phyloP scores from a whole-genome alignment of 768 basidiomycete genomes.

The Suillus tomentosus region DNA sequence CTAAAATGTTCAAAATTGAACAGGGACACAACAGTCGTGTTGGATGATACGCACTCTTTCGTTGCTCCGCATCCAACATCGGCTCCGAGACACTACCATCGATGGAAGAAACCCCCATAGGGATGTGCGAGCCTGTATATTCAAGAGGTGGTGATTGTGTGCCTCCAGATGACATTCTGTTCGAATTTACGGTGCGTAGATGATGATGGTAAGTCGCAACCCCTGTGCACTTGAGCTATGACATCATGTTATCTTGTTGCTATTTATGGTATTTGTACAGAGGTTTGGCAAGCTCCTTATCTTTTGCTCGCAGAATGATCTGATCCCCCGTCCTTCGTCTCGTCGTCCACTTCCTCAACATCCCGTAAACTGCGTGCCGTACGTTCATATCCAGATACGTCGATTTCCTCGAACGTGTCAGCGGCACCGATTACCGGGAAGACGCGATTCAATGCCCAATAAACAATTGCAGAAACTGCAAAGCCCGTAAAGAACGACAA shows the following conservation, averaged over 20 bases:
- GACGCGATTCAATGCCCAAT: constrained; percentile 55
- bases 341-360: not conserved
- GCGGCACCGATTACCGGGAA: constrained; percentile 61
- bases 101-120: constrained; percentile 52
- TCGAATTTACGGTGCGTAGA: not conserved
- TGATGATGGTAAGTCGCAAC: not conserved
- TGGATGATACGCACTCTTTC: constrained; percentile 37
- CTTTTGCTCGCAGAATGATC: not conserved
- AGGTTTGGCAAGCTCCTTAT: not conserved
- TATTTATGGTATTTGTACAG: too few relatives aligned
- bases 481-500: constrained; percentile 87
- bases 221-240: not conserved
- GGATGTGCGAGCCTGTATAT: constrained; percentile 45
- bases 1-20: not conserved
- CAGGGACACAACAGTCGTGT: not conserved
- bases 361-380: not conserved
- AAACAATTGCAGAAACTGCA: constrained; percentile 64
- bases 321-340: not conserved
- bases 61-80: constrained; percentile 45
- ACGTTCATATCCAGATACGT: constrained; percentile 41
- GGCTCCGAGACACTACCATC: constrained; percentile 36
- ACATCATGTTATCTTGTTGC: not conserved
- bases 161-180: constrained; percentile 31
- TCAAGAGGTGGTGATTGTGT: constrained; percentile 60
- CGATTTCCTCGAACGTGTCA: constrained; percentile 55